Evolutionary conservation across 2,329 filamentous ascomycete genomes (phyloP).

Genomic region (Exophiala xenobiotica): DNA sequence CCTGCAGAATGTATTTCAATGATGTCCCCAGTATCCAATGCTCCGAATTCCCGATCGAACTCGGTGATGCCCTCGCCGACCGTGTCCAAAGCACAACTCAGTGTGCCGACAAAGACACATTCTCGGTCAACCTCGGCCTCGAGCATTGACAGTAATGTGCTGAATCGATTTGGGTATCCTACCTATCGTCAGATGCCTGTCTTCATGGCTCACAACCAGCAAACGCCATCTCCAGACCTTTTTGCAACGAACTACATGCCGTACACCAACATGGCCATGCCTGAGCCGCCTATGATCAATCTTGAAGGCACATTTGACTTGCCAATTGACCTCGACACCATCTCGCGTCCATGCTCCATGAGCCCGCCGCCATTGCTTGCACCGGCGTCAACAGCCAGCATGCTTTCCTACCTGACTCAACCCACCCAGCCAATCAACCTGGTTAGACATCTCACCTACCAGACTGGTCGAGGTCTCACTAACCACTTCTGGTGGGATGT

Average conservation of each 20-base stretch:
- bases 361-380: constrained; percentile 40
- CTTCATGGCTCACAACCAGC: constrained; percentile 49
- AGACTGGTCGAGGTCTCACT: constrained; percentile 63
- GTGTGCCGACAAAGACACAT: constrained; percentile 42
- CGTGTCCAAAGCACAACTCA: constrained; percentile 34
- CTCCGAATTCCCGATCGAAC: constrained; percentile 30
- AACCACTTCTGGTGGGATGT: constrained; percentile 97
- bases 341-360: constrained; percentile 43
- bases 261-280: constrained; percentile 31
- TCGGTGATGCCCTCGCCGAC: constrained; percentile 28
- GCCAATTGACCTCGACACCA: constrained; percentile 28
- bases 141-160: constrained; percentile 63
- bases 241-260: constrained; percentile 28
- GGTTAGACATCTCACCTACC: constrained; percentile 73
- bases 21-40: constrained; percentile 47
- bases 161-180: constrained; percentile 76
- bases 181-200: constrained; percentile 74
- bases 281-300: constrained; percentile 40
- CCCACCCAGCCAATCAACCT: constrained; percentile 80
- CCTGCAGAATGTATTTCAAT: constrained; percentile 45
- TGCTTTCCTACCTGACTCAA: constrained; percentile 74
- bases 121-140: constrained; percentile 65
- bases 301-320: constrained; percentile 35
- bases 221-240: constrained; percentile 37
- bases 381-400: constrained; percentile 57